A percentile compares a stretch with the other conserved stretches of the same genome.
Evolutionary conservation across 805 yeast species (phyloP).

Genomic region (Metschnikowia vanudenii): DNA sequence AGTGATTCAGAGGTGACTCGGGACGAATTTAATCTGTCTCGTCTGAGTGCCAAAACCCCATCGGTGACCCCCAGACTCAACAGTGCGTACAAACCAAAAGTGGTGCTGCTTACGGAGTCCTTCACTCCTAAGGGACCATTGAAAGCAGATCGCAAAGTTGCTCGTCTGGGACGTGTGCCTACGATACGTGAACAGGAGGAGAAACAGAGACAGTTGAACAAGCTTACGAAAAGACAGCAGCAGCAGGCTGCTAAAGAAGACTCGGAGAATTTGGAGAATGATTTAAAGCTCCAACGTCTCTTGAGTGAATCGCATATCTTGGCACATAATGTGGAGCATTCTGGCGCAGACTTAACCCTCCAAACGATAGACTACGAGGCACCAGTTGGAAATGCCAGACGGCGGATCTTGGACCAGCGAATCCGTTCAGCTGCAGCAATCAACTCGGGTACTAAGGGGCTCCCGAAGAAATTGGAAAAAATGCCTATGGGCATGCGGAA

Average conservation of each 20-base stretch:
- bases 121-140: constrained; percentile 27
- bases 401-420: constrained; percentile 60
- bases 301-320: constrained; percentile 70
- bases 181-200: constrained; percentile 36
- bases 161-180: constrained; percentile 63
- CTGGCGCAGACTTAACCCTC: constrained; percentile 69
- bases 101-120: constrained; percentile 47
- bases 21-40: not conserved
- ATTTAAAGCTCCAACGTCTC: constrained; percentile 68
- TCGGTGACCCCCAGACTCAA: constrained; percentile 1
- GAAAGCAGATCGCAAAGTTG: constrained; percentile 49
- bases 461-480: constrained; percentile 53
- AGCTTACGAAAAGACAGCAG: constrained; percentile 36
- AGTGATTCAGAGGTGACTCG: constrained; percentile 6
- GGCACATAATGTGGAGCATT: constrained; percentile 40
- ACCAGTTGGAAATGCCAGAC: constrained; percentile 68
- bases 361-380: constrained; percentile 60
- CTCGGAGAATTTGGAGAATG: constrained; percentile 59
- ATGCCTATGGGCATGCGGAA: constrained; percentile 89
- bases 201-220: constrained; percentile 24
- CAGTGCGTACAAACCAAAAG: constrained; percentile 34
- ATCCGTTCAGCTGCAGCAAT: constrained; percentile 43
- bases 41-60: not conserved
- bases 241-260: constrained; percentile 40
- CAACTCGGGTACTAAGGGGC: constrained; percentile 47